Evolutionary conservation across 345 rosid species (phyloP).

Genomic region (Rhizophora apiculata): DNA sequence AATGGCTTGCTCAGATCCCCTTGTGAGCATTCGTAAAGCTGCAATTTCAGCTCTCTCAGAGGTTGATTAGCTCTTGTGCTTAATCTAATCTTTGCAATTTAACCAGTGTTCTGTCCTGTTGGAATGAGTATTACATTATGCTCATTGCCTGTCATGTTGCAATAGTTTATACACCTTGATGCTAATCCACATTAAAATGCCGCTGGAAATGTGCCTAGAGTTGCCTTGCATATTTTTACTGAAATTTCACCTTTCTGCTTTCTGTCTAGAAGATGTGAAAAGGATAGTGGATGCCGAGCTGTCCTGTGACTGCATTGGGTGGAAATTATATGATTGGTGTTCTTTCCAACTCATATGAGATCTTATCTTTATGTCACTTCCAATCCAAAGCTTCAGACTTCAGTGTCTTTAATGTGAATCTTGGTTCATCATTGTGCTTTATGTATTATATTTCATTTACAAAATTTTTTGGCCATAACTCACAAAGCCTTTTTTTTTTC

Average conservation of each 20-base stretch:
- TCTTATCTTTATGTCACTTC: background rate
- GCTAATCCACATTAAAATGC: no score
- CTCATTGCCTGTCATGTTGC: background rate
- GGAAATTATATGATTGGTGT: no score
- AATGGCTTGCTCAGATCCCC: constrained; percentile 89
- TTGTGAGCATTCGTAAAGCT: constrained; percentile 87
- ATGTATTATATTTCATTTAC: no score
- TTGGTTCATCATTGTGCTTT: background rate
- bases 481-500: no score
- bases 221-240: no score
- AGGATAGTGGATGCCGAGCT: background rate
- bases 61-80: constrained; percentile 43
- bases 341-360: background rate
- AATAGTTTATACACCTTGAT: no score
- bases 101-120: background rate
- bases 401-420: background rate
- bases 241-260: no score
- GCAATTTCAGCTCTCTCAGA: constrained; percentile 83
- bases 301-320: background rate
- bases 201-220: no score
- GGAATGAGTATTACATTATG: background rate
- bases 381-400: background rate
- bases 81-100: constrained; percentile 3
- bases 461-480: no score
- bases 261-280: background rate